phyloP scores from a whole-genome alignment of 2,329 filamentous ascomycete genomes.

The Karstenula rhodostoma region DNA sequence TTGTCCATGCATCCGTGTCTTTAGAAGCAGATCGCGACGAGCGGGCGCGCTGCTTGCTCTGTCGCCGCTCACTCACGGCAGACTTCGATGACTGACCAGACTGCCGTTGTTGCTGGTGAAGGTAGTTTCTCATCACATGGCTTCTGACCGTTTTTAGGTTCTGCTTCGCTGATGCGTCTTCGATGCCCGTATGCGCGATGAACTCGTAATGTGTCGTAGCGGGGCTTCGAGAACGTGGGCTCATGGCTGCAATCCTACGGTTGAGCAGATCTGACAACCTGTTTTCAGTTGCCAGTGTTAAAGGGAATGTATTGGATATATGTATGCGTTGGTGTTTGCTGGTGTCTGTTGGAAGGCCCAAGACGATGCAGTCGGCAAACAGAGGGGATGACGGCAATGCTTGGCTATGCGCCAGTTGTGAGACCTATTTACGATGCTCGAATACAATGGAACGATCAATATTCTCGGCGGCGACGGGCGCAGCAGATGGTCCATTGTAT shows the following conservation, averaged over 20 bases:
- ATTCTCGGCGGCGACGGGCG: background rate
- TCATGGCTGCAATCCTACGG: background rate
- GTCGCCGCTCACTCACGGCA: slow-evolving; percentile 16
- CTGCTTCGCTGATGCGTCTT: slow-evolving; percentile 22
- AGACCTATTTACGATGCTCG: background rate
- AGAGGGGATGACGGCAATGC: background rate
- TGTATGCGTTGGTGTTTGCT: background rate
- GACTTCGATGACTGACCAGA: slow-evolving; percentile 17
- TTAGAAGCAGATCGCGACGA: slow-evolving; percentile 23
- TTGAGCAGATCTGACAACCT: background rate
- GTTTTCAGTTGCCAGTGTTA: background rate
- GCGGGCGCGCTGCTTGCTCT: slow-evolving; percentile 4
- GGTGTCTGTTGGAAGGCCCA: background rate
- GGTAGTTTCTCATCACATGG: slow-evolving; percentile 36
- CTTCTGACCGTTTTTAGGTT: slow-evolving; percentile 35
- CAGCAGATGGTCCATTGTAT: background rate
- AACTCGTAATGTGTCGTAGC: slow-evolving; percentile 30
- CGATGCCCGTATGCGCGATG: slow-evolving; percentile 30
- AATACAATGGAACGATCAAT: background rate
- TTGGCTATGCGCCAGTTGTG: background rate
- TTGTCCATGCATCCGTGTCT: slow-evolving; percentile 13
- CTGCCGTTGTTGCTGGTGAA: slow-evolving; percentile 22
- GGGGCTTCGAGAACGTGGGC: background rate
- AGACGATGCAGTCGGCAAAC: background rate
- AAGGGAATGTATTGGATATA: background rate